These are phyloP conservation scores for Solanum hybrid DNA, from an alignment of 305 asterid genomes.

Conservation along the genomic window DNA sequence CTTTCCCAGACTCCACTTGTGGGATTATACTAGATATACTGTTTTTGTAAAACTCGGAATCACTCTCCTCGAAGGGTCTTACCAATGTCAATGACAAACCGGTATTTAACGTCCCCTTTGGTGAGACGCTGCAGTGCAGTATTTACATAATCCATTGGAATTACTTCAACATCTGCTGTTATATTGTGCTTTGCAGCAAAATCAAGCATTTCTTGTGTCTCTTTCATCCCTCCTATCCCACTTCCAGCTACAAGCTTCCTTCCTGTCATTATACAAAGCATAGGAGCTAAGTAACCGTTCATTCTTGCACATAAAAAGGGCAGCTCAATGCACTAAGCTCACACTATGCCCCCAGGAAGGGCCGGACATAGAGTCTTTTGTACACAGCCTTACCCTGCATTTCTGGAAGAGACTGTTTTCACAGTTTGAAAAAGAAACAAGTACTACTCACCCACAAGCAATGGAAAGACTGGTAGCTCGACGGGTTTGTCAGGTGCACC, in stretches of 20 bases:
- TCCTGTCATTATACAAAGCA: slow-evolving; percentile 6
- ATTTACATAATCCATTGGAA: slow-evolving; percentile 36
- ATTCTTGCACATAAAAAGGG: background rate
- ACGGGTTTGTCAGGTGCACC: slow-evolving; percentile 33
- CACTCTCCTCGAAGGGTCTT: background rate
- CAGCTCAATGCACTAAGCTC: background rate
- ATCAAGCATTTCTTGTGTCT: slow-evolving; percentile 22
- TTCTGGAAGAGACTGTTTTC: background rate
- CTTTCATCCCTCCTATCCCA: slow-evolving; percentile 20
- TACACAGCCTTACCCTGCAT: background rate
- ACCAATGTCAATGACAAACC: slow-evolving; percentile 32
- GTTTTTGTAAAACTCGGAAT: background rate
- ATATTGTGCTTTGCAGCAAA: slow-evolving; percentile 17
- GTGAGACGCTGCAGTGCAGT: slow-evolving; percentile 40
- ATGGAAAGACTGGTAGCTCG: slow-evolving; percentile 18
- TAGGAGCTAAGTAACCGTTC: background rate
- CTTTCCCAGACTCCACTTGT: background rate
- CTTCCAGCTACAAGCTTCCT: slow-evolving; percentile 24
- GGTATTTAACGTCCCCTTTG: slow-evolving; percentile 40
- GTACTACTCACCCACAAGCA: slow-evolving; percentile 22
- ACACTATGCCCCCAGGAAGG: fast-evolving
- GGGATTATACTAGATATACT: background rate
- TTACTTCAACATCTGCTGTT: slow-evolving; percentile 33
- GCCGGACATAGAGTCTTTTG: background rate
- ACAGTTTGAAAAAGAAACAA: background rate